A percentile compares a stretch with the other conserved stretches of the same genome.
phyloP scores from a whole-genome alignment of 768 basidiomycete species.

The Podaxis sp. region DNA sequence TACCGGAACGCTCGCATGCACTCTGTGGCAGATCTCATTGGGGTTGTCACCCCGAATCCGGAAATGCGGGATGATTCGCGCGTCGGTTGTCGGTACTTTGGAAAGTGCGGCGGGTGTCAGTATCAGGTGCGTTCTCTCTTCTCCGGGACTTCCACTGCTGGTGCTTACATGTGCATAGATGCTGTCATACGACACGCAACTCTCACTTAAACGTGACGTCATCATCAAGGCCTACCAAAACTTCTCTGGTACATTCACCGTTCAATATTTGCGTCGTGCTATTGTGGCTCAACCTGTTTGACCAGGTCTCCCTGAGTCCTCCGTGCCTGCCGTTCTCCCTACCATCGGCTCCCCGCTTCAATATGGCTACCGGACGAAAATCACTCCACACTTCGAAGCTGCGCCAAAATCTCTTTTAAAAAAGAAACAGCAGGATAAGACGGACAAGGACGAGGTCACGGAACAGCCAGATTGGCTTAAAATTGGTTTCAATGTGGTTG shows the following conservation, averaged over 20 bases:
- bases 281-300: background rate
- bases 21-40: slow-evolving; percentile 75
- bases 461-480: slow-evolving; percentile 66
- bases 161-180: slow-evolving; percentile 47
- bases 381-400: slow-evolving; percentile 94
- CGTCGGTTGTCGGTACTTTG: slow-evolving; percentile 85
- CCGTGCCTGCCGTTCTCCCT: slow-evolving; percentile 63
- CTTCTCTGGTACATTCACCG: slow-evolving; percentile 54
- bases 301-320: slow-evolving; percentile 53
- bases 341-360: slow-evolving; percentile 89
- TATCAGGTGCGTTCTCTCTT: slow-evolving; percentile 64
- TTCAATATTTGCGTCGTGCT: slow-evolving; percentile 1
- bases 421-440: slow-evolving; percentile 10
- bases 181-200: slow-evolving; percentile 84
- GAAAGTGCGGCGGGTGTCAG: slow-evolving; percentile 89
- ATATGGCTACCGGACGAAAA: slow-evolving; percentile 93
- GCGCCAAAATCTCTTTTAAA: slow-evolving; percentile 47
- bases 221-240: slow-evolving; percentile 81
- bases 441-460: slow-evolving; percentile 11
- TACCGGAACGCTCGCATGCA: slow-evolving; percentile 70
- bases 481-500: slow-evolving; percentile 88
- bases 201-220: slow-evolving; percentile 83
- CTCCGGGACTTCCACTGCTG: background rate
- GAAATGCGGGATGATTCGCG: slow-evolving; percentile 64
- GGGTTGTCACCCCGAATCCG: slow-evolving; percentile 60